Percentiles rank a stretch among this genome's conserved stretches.
phyloP scores from a whole-genome alignment of 306 rosid genomes.

The Begonia masoniana region DNA sequence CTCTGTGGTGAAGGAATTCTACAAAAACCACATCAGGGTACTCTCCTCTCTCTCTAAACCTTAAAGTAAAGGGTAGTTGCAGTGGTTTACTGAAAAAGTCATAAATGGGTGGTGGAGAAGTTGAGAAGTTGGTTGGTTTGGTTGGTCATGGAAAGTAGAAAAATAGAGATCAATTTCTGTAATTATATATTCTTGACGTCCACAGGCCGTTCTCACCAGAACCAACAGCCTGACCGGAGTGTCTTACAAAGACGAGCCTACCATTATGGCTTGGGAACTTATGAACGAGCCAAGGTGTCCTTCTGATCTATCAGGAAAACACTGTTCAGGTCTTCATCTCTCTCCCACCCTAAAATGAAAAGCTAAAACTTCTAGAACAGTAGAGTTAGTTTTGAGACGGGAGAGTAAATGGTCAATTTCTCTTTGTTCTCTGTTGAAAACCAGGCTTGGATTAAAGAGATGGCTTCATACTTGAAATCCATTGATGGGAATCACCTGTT shows the following conservation, averaged over 20 bases:
- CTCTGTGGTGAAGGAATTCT: conserved; percentile 44
- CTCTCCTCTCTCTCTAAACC: not conserved
- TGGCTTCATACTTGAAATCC: conserved; percentile 84
- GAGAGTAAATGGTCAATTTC: no score
- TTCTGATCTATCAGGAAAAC: conserved; percentile 66
- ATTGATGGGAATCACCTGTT: conserved; percentile 78
- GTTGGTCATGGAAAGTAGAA: no score
- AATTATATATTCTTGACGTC: not conserved
- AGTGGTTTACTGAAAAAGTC: no score
- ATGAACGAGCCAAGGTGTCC: conserved; percentile 78
- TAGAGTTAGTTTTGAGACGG: no score
- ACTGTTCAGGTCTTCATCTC: conserved; percentile 49
- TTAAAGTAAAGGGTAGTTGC: no score
- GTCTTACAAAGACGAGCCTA: conserved; percentile 72
- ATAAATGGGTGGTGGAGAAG: no score
- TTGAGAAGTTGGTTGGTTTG: no score
- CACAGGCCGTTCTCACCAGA: conserved; percentile 58
- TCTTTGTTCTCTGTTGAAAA: not conserved
- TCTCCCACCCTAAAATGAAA: not conserved
- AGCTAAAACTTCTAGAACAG: no score
- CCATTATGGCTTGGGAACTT: conserved; percentile 98
- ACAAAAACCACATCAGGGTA: conserved; percentile 81
- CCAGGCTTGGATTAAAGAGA: conserved; percentile 84
- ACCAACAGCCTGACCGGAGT: conserved; percentile 59
- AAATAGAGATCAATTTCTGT: no score